These are phyloP conservation scores for Otatea glauca DNA, from an alignment of 176 grass and related monocot species.

Conservation along the genomic window DNA sequence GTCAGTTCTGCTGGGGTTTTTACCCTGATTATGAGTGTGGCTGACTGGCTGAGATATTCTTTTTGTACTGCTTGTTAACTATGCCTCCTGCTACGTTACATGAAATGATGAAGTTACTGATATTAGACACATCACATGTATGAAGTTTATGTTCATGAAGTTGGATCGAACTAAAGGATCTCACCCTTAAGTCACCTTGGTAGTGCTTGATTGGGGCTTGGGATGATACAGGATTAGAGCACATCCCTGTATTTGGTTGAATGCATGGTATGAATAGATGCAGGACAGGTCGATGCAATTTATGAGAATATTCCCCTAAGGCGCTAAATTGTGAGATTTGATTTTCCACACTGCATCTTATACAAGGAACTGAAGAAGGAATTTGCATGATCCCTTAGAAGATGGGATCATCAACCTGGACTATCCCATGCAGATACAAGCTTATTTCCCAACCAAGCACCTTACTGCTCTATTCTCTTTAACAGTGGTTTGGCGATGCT, in stretches of 20 bases:
- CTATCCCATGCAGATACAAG: conserved; percentile 5
- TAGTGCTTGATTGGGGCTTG: conserved; percentile 18
- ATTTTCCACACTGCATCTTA: conserved; percentile 4
- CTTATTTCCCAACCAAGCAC: conserved; percentile 40
- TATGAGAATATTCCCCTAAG: conserved; percentile 14
- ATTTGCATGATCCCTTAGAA: conserved; percentile 13
- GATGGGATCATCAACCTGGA: conserved; percentile 11
- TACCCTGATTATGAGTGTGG: too few relatives aligned
- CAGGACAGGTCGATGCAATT: conserved; percentile 19
- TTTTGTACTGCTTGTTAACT: conserved; percentile 14
- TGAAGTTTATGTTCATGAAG: conserved; percentile 27
- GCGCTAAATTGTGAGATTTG: not conserved
- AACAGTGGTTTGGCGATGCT: conserved; percentile 99
- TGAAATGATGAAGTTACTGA: conserved; percentile 34
- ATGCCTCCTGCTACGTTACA: not conserved
- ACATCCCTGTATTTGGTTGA: conserved; percentile 31
- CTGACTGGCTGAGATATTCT: not conserved
- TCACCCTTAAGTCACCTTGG: not conserved
- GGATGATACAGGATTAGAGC: not conserved
- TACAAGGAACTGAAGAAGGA: conserved; percentile 10
- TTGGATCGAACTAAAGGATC: not conserved
- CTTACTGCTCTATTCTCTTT: conserved; percentile 42
- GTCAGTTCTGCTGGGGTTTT: not conserved
- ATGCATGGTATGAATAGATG: conserved; percentile 15
- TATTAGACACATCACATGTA: not conserved